Conservation (phyloP, 2,329 filamentous ascomycete species). For the Lecanicillium sp. region DNA sequence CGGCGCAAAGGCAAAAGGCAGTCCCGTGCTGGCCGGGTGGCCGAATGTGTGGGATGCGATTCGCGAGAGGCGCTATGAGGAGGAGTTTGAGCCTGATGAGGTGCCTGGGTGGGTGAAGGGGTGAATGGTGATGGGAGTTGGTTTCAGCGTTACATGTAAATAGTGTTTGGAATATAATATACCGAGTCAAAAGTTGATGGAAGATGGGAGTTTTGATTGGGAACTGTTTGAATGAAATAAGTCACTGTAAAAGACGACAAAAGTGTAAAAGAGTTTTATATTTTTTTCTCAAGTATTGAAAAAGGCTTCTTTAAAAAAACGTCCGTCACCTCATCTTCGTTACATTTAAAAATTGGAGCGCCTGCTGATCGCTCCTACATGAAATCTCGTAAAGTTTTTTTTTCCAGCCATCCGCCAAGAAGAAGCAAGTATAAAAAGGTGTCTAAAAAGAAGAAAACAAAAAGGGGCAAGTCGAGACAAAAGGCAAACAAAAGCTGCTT, state of each 20-base stretch:
- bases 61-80: constrained; percentile 47
- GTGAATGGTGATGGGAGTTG: neutral
- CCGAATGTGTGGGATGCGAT: constrained; percentile 66
- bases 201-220: no score
- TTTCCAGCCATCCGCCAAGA: neutral
- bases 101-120: constrained; percentile 69
- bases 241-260: no score
- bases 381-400: constrained; percentile 3
- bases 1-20: constrained; percentile 60
- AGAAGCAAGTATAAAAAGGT: constrained; percentile 1
- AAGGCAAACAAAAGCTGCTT: no score
- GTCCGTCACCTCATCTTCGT: constrained; percentile 5
- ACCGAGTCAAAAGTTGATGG: no score
- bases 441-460: constrained; percentile 1
- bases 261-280: no score
- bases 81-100: constrained; percentile 51
- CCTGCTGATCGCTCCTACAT: constrained; percentile 5
- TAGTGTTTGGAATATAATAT: no score
- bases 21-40: constrained; percentile 63
- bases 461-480: neutral
- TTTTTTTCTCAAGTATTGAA: neutral
- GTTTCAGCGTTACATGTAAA: no score
- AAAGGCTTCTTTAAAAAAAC: constrained; percentile 5
- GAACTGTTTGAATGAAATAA: no score
- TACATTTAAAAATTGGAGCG: no score